phyloP scores from a whole-genome alignment of 2,329 filamentous ascomycete genomes.

The Pestalotiopsis sp. region DNA sequence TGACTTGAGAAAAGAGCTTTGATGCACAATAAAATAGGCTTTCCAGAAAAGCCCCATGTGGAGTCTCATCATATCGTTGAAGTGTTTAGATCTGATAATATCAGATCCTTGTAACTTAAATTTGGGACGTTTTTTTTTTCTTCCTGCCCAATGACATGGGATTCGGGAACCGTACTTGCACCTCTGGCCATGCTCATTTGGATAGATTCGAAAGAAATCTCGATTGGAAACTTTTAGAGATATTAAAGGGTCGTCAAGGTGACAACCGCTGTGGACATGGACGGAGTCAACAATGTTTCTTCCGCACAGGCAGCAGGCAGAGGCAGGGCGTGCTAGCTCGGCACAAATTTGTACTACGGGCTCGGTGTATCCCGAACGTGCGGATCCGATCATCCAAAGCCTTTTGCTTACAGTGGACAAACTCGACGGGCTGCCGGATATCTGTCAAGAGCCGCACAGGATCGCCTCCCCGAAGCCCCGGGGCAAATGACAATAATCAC shows the following conservation, averaged over 20 bases:
- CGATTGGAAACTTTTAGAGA: neutral
- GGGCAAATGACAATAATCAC: neutral
- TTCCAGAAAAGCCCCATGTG: neutral
- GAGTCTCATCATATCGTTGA: neutral
- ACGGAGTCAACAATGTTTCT: neutral
- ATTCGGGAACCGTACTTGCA: neutral
- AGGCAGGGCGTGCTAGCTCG: neutral
- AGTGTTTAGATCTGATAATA: neutral
- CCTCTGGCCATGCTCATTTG: neutral
- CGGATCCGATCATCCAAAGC: neutral
- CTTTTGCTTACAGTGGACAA: neutral
- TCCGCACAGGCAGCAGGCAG: neutral
- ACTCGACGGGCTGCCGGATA: neutral
- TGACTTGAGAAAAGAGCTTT: too few relatives aligned
- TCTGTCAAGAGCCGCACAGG: neutral
- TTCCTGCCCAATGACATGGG: neutral
- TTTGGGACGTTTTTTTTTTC: neutral
- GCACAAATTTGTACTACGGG: neutral
- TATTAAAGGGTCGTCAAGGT: neutral
- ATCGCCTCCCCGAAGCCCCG: neutral
- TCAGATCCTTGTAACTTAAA: neutral
- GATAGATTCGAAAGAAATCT: neutral
- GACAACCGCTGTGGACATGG: neutral
- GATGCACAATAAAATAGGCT: too few relatives aligned
- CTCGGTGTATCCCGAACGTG: neutral